Conservation (phyloP, 2,329 filamentous ascomycete genomes). For the Fusarium pseudocircinatum region DNA sequence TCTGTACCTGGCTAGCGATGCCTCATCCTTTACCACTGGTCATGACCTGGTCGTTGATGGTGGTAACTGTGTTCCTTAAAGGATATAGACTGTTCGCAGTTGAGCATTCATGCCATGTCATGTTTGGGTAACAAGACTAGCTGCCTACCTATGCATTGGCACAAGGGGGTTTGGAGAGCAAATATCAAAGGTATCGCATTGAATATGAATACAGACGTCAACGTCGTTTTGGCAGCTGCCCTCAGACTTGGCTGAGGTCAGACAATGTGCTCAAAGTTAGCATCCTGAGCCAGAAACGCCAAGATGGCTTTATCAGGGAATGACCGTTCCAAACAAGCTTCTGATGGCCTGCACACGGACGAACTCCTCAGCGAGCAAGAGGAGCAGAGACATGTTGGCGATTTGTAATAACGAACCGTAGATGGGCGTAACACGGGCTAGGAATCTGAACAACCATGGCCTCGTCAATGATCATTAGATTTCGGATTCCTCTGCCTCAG, state of each 20-base stretch:
- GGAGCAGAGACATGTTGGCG: background rate
- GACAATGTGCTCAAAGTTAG: background rate
- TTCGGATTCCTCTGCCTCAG: background rate
- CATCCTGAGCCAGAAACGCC: background rate
- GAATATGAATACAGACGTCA: background rate
- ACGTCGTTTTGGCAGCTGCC: background rate
- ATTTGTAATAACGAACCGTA: background rate
- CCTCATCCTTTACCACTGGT: slow-evolving; percentile 83
- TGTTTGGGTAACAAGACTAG: background rate
- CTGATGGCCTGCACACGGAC: background rate
- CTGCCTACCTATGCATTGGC: background rate
- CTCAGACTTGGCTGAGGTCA: background rate
- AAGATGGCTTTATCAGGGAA: background rate
- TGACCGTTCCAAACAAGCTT: background rate
- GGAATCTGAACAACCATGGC: background rate
- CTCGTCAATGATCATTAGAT: slow-evolving; percentile 2
- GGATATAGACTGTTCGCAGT: background rate
- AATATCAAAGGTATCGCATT: background rate
- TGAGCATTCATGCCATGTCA: background rate
- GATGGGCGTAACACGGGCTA: background rate
- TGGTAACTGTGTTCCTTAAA: slow-evolving; percentile 68
- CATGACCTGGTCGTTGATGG: slow-evolving; percentile 80
- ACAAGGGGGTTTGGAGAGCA: slow-evolving; percentile 2
- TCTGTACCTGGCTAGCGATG: slow-evolving; percentile 83
- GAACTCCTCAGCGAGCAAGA: background rate